These are phyloP conservation scores for Plasmodium knowlesi DNA, from an alignment of 169 alveolate species.

Conservation along the genomic window DNA sequence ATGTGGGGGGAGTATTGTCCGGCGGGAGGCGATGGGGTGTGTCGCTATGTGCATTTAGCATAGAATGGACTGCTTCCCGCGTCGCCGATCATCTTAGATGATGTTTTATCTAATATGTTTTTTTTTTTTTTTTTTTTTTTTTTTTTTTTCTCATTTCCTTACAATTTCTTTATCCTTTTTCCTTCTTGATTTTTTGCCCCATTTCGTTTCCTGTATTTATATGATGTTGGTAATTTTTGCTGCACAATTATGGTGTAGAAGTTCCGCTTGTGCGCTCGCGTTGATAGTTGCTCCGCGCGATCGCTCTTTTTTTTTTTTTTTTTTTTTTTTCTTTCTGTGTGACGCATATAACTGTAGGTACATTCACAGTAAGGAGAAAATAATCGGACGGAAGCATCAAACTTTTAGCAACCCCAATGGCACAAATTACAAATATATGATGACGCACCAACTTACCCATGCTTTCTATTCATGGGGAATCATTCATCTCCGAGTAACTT, in stretches of 20 bases:
- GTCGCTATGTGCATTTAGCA: not conserved
- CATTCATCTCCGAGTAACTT: not conserved
- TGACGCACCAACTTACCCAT: not conserved
- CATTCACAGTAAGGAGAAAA: not conserved
- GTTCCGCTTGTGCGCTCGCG: not conserved
- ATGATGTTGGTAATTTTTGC: not conserved
- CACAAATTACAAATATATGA: not conserved
- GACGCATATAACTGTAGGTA: not conserved
- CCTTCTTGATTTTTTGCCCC: not conserved
- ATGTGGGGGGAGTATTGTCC: not conserved
- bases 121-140: too few relatives aligned
- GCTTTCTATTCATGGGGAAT: not conserved
- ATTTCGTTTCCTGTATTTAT: not conserved
- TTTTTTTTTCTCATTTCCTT: too few relatives aligned
- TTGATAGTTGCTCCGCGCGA: not conserved
- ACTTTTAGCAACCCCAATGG: not conserved
- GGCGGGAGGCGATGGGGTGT: not conserved
- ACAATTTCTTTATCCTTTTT: too few relatives aligned
- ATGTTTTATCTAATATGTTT: too few relatives aligned
- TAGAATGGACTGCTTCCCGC: not conserved
- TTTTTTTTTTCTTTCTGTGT: not conserved
- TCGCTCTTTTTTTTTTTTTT: not conserved
- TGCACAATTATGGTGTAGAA: not conserved
- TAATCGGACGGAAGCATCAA: not conserved
- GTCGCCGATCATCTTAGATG: not conserved